These are phyloP conservation scores for Colletotrichum higginsianum DNA, from an alignment of 2,329 filamentous ascomycete genomes.

Conservation along the genomic window DNA sequence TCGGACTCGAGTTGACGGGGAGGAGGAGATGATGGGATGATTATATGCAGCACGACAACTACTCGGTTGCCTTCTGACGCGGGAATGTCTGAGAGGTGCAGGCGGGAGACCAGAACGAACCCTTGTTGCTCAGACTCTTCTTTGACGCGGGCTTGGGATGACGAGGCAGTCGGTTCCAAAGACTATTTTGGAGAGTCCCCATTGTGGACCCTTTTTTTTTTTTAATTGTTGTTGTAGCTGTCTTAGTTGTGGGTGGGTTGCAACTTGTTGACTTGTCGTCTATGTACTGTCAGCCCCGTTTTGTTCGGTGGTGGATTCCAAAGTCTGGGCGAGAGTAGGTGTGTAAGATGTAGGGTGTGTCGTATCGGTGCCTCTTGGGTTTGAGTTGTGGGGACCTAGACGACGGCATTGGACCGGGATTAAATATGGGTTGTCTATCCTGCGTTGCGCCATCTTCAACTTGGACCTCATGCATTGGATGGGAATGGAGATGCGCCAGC, in stretches of 20 bases:
- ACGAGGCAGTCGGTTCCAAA: slow-evolving; percentile 20
- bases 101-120: background rate
- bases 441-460: background rate
- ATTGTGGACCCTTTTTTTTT: too few species aligned
- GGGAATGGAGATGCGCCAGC: slow-evolving; percentile 9
- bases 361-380: background rate
- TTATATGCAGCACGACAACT: slow-evolving; percentile 14
- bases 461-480: background rate
- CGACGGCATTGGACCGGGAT: background rate
- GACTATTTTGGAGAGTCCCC: background rate
- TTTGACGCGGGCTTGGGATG: slow-evolving; percentile 7
- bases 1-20: slow-evolving; percentile 10
- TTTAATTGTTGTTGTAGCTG: background rate
- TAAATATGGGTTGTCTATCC: background rate
- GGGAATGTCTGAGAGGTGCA: slow-evolving; percentile 14
- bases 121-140: slow-evolving; percentile 18
- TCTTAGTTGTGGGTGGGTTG: background rate
- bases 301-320: slow-evolving; percentile 5
- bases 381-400: background rate
- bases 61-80: background rate
- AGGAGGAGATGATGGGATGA: slow-evolving; percentile 25
- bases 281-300: slow-evolving; percentile 14
- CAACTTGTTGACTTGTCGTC: background rate
- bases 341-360: background rate
- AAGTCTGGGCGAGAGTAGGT: background rate